A percentile compares a stretch with the other conserved stretches of the same genome.
phyloP scores from a whole-genome alignment of 306 rosid genomes.

The Sindora glabra region DNA sequence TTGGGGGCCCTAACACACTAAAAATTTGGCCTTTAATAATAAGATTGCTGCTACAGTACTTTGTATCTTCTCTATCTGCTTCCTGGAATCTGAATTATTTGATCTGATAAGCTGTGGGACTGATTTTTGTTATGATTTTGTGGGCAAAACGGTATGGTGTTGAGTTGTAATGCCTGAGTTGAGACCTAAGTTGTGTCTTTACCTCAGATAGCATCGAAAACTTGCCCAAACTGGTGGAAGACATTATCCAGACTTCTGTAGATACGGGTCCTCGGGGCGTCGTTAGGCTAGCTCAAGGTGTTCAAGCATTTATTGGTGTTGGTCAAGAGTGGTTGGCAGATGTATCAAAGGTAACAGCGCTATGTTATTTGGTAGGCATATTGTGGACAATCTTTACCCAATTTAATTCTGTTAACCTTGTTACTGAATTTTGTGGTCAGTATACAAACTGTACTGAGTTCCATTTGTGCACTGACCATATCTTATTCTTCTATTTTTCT shows the following conservation, averaged over 20 bases:
- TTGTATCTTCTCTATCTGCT: background rate
- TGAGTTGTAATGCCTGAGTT: background rate
- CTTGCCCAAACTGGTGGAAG: constrained; percentile 85
- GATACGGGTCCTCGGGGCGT: constrained; percentile 88
- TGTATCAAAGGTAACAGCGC: constrained; percentile 46
- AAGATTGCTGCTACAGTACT: background rate
- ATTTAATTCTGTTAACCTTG: background rate
- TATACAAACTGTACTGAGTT: background rate
- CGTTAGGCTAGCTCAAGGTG: constrained; percentile 74
- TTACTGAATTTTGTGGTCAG: background rate
- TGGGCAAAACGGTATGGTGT: background rate
- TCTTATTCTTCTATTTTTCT: background rate
- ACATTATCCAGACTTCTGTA: constrained; percentile 75
- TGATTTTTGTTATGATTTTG: background rate
- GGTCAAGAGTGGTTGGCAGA: constrained; percentile 91
- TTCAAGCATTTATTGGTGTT: constrained; percentile 82
- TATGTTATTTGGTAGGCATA: background rate
- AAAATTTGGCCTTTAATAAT: background rate
- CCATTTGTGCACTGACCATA: background rate
- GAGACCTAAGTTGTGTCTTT: constrained; percentile 2
- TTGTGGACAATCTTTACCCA: background rate
- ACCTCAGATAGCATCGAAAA: constrained; percentile 55
- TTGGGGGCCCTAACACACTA: no score
- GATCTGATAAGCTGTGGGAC: background rate
- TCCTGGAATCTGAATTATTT: no score